A percentile compares a stretch with the other conserved stretches of the same genome.
phyloP scores from a whole-genome alignment of 352 stramenopile species.

The Peronosclerospora sorghi region DNA sequence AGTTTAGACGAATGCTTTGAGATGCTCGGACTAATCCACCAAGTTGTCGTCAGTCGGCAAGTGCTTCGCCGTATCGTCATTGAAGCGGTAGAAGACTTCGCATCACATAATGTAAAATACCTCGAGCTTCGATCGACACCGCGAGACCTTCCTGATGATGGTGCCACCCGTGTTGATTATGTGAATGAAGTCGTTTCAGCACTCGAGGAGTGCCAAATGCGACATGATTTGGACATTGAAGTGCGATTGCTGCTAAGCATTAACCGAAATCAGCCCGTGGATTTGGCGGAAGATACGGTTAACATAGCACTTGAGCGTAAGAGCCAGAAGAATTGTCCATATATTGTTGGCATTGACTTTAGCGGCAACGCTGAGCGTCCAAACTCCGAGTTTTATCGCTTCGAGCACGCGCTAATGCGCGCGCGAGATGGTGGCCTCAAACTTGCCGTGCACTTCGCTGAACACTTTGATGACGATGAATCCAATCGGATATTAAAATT shows the following conservation, averaged over 20 bases:
- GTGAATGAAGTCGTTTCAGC: constrained; percentile 54
- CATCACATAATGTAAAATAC: constrained; percentile 67
- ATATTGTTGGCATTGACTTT: constrained; percentile 79
- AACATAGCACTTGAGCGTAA: constrained; percentile 43
- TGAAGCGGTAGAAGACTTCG: constrained; percentile 81
- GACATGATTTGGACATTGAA: constrained; percentile 48
- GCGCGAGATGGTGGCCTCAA: constrained; percentile 69
- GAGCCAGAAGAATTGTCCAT: constrained; percentile 26
- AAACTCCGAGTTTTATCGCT: constrained; percentile 78
- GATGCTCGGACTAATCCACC: constrained; percentile 82
- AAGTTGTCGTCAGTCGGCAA: constrained; percentile 58
- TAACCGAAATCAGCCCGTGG: constrained; percentile 61
- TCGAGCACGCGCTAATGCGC: constrained; percentile 59
- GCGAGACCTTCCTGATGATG: constrained; percentile 40
- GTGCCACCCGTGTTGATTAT: constrained; percentile 50
- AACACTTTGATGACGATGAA: constrained; percentile 83
- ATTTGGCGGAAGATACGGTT: constrained; percentile 55
- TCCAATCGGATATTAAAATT: constrained; percentile 79
- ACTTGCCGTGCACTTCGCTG: constrained; percentile 88
- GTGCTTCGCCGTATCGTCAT: constrained; percentile 56
- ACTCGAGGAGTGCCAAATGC: constrained; percentile 49
- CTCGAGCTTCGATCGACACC: constrained; percentile 80
- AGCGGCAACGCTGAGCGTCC: constrained; percentile 71
- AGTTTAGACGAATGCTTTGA: constrained; percentile 81
- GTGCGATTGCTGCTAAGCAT: constrained; percentile 75